These are phyloP conservation scores for Irpex sp. DNA, from an alignment of 1,284 basidiomycete species.

Conservation along the genomic window DNA sequence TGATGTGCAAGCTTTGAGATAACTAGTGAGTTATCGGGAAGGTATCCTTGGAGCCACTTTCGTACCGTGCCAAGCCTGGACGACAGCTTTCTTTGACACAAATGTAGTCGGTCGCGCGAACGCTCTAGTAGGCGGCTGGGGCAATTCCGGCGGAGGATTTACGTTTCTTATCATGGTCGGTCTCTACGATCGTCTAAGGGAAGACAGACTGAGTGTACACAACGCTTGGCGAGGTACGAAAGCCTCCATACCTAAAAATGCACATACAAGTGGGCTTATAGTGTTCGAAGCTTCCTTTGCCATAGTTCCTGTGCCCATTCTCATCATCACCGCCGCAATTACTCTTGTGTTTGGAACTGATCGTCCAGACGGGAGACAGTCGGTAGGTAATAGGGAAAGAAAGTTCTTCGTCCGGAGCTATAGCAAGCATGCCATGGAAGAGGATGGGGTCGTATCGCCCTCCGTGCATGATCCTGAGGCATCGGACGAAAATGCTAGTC, in stretches of 20 bases:
- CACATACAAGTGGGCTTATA: not conserved
- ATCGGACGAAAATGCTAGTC: not conserved
- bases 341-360: conserved; percentile 54
- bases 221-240: conserved; percentile 46
- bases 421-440: not conserved
- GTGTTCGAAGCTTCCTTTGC: conserved; percentile 40
- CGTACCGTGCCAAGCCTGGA: conserved; percentile 58
- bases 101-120: conserved; percentile 54
- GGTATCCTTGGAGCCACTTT: conserved; percentile 57
- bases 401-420: not conserved
- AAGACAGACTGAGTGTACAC: conserved; percentile 38
- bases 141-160: conserved; percentile 47
- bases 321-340: conserved; percentile 42
- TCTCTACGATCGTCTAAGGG: conserved; percentile 42
- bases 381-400: conserved; percentile 42
- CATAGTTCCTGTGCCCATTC: conserved; percentile 54
- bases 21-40: not conserved
- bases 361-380: conserved; percentile 60
- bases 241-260: not conserved
- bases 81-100: conserved; percentile 58
- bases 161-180: conserved; percentile 62
- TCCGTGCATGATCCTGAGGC: not conserved
- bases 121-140: conserved; percentile 51
- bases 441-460: not conserved
- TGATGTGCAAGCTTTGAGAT: not conserved